Base-by-base conservation (phyloP, 2,329 filamentous ascomycete species). In the Alternaria sp. region DNA sequence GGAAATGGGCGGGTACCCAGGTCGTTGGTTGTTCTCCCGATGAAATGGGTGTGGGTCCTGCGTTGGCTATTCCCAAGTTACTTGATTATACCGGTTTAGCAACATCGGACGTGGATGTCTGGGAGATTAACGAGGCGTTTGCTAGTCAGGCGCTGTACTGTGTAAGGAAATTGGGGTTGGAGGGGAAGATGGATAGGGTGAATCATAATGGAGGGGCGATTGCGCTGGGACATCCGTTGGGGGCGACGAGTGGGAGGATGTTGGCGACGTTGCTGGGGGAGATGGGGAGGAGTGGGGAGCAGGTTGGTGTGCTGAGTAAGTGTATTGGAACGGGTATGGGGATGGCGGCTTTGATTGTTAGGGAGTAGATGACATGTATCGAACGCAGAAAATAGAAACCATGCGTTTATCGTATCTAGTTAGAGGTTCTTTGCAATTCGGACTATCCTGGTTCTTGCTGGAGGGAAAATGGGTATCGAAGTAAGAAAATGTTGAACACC, bases 141-240 rank as follows among this genome's bases (percentile, higher is more conserved):
- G 86, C 86, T 4, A 84, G 81, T 48, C 86, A 88, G 71, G 85
- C 86, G 37, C 71, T 89, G 51, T 85, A 96, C 79, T 93, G 90
- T 69, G 80, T 94, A 44, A 81, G 92, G 60, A 84, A 87, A 70
- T 74, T 95, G 10, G 90, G 88, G 0, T 80, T 94, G 21, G 88
- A 88, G 67, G 79, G 85, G 54, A 86, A 85, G 7, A 89, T 86
- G 79, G 86, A 86, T 7, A 89, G 85, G 78, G 90, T 97, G 17
- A 98, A 98, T 79, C 92, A 92, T 0, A 93, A 96, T 70, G 94
- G 94, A 60, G 93, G 94, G 31, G 94, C 93, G 2, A 97, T 97
- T 77, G 93, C 94, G n/a, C 80, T 97, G 24, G 94, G 94, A 1
- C 94, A 97, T 77, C 93, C 93, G 5, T 84, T 97, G 1, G 93